These are phyloP conservation scores for Botrytis elliptica DNA, from an alignment of 2,329 filamentous ascomycete species.

Conservation along the genomic window DNA sequence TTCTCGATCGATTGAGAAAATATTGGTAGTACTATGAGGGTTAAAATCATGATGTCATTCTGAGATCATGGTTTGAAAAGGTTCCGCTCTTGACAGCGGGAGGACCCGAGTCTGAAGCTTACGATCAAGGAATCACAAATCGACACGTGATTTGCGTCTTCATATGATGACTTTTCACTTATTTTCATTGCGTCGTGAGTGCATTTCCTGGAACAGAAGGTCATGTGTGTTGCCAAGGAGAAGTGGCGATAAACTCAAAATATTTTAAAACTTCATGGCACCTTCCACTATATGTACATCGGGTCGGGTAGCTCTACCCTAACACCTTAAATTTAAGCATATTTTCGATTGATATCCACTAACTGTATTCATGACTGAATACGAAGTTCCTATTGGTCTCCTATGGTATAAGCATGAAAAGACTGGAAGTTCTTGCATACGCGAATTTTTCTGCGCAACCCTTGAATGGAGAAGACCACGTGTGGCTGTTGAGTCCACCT, in stretches of 20 bases:
- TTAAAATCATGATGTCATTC: background rate
- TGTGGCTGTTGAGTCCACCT: background rate
- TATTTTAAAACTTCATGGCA: background rate
- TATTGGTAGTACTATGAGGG: background rate
- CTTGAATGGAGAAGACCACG: background rate
- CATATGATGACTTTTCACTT: too few species aligned
- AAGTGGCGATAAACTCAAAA: background rate
- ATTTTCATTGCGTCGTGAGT: too few species aligned
- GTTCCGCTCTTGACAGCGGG: too few species aligned
- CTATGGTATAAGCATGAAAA: background rate
- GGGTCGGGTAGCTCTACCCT: background rate
- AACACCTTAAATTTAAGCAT: background rate
- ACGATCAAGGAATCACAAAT: background rate
- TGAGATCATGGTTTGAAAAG: background rate
- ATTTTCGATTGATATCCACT: background rate
- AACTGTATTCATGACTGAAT: background rate
- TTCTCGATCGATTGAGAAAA: background rate
- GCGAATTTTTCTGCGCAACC: background rate
- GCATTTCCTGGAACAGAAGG: background rate
- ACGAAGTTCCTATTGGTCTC: background rate
- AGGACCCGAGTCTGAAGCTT: slow-evolving; percentile 1
- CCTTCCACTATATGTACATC: background rate
- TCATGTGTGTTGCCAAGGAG: background rate
- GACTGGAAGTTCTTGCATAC: background rate
- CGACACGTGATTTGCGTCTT: background rate